A percentile compares a stretch with the other conserved stretches of the same genome.
These are phyloP conservation scores for Penicillium sclerotiorum DNA, from an alignment of 2,329 filamentous ascomycete genomes.

Conservation along the genomic window DNA sequence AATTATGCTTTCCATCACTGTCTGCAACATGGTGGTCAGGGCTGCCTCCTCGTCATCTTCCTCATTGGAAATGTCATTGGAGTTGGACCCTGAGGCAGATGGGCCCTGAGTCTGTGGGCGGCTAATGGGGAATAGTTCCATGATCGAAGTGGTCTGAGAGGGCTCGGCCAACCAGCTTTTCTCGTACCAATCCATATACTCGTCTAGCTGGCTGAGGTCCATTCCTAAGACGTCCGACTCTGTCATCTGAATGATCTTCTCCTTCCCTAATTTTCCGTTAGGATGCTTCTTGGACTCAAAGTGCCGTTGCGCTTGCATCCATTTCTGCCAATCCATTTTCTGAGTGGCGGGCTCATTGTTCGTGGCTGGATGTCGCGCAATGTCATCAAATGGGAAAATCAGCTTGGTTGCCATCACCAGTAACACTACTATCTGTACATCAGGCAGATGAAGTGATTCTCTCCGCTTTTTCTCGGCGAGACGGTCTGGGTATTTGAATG, in stretches of 20 bases:
- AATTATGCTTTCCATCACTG: slow-evolving; percentile 47
- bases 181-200: slow-evolving; percentile 80
- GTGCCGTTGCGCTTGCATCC: slow-evolving; percentile 59
- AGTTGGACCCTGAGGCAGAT: slow-evolving; percentile 5
- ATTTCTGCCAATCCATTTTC: slow-evolving; percentile 72
- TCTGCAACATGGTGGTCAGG: slow-evolving; percentile 43
- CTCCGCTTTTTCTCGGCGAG: slow-evolving; percentile 38
- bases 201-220: slow-evolving; percentile 64
- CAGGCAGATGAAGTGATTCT: slow-evolving; percentile 64
- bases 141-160: slow-evolving; percentile 35
- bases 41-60: slow-evolving; percentile 28
- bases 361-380: slow-evolving; percentile 54
- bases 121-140: slow-evolving; percentile 47
- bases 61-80: slow-evolving; percentile 4
- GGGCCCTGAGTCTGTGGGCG: slow-evolving; percentile 23
- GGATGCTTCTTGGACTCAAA: slow-evolving; percentile 36
- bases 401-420: slow-evolving; percentile 78
- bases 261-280: slow-evolving; percentile 43
- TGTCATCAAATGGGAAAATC: slow-evolving; percentile 71
- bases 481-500: slow-evolving; percentile 55
- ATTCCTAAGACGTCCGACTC: slow-evolving; percentile 67
- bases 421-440: slow-evolving; percentile 70
- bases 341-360: slow-evolving; percentile 60
- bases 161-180: slow-evolving; percentile 56
- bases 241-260: slow-evolving; percentile 57